phyloP scores from a whole-genome alignment of 2,329 filamentous ascomycete species.

The Keithomyces neogunnii region DNA sequence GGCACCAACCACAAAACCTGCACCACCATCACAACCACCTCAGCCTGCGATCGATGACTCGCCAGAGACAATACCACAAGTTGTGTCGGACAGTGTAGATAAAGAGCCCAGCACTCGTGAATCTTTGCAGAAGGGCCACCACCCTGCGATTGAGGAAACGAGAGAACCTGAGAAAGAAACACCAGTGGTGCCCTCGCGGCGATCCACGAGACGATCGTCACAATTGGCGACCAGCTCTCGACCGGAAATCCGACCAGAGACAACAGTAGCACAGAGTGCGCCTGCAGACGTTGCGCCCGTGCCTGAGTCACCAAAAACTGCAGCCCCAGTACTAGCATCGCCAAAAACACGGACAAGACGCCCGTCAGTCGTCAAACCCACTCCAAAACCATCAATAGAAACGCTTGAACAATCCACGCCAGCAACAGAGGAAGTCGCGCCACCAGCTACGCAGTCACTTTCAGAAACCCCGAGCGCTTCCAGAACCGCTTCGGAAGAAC shows the following conservation, averaged over 20 bases:
- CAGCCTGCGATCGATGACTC: conserved; percentile 5
- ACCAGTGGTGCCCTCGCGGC: neutral
- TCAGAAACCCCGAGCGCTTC: neutral
- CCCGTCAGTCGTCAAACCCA: conserved; percentile 1
- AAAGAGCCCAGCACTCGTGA: neutral
- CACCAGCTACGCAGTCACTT: neutral
- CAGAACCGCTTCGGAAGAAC: too few species aligned
- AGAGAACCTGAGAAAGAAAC: conserved; percentile 1
- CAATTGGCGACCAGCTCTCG: neutral
- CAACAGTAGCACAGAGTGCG: neutral
- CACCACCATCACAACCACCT: conserved; percentile 1
- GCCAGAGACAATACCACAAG: neutral
- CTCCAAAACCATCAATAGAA: conserved; percentile 4
- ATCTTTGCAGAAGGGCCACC: neutral
- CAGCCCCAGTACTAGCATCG: neutral
- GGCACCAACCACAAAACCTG: conserved; percentile 3
- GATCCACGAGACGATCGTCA: conserved; percentile 2
- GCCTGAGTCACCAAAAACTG: neutral
- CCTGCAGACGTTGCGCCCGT: neutral
- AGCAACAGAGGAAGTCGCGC: neutral
- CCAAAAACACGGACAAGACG: conserved; percentile 1
- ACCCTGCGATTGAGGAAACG: neutral
- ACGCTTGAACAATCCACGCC: neutral
- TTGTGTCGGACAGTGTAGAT: neutral
- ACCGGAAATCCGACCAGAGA: neutral